Evolutionary conservation across 192 early-diverging fungal species (phyloP).

Genomic region (Bifiguratus adelaidae): DNA sequence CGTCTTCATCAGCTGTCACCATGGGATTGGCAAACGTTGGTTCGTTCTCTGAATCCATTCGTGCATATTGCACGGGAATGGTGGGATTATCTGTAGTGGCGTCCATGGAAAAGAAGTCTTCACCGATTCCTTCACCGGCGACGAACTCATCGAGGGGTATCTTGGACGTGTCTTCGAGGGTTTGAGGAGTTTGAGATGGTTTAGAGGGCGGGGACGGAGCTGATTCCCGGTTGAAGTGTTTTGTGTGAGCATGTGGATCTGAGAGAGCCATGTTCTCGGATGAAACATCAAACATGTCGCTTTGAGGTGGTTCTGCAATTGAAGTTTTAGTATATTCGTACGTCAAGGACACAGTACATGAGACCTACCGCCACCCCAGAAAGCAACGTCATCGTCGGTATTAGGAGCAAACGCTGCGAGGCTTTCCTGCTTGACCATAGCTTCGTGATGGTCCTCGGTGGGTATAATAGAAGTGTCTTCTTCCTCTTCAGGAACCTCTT

Average conservation of each 20-base stretch:
- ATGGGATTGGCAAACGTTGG: conserved; percentile 23
- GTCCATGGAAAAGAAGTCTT: conserved; percentile 31
- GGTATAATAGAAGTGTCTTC: no score
- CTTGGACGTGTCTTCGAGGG: conserved; percentile 3
- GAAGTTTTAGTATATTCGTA: neutral
- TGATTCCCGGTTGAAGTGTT: neutral
- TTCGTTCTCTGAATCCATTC: conserved; percentile 12
- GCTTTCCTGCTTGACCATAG: no score
- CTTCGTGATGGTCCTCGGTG: no score
- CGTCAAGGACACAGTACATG: neutral
- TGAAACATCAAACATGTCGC: neutral
- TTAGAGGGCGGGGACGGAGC: conserved; percentile 9
- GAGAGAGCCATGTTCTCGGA: no score
- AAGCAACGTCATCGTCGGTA: neutral
- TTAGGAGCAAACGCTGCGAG: neutral
- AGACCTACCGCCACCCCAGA: neutral
- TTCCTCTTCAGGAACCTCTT: neutral
- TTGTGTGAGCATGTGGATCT: no score
- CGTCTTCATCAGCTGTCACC: conserved; percentile 40
- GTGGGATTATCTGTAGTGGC: neutral
- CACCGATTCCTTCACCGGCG: conserved; percentile 30
- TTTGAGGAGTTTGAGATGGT: conserved; percentile 4
- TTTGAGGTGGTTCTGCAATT: neutral
- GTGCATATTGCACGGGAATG: neutral
- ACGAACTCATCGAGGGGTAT: conserved; percentile 28